phyloP scores from a whole-genome alignment of 2,329 filamentous ascomycete genomes.

The Colletotrichum liaoningense region DNA sequence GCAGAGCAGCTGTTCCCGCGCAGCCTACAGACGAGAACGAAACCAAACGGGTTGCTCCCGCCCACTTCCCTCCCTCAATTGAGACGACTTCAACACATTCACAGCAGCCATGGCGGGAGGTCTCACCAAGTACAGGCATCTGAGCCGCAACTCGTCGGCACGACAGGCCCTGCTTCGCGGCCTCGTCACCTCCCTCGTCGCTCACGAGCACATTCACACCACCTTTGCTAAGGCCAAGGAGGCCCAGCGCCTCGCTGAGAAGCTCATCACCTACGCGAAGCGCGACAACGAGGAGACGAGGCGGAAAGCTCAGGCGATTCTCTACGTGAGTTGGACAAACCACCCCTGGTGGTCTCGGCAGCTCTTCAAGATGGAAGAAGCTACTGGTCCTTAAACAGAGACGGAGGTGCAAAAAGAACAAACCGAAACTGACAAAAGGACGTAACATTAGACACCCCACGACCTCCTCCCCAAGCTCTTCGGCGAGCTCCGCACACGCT shows the following conservation, averaged over 20 bases:
- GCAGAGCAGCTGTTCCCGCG: not conserved
- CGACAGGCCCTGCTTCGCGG: constrained; percentile 94
- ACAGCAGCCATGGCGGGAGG: constrained; percentile 80
- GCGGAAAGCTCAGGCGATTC: constrained; percentile 80
- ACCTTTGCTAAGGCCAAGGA: constrained; percentile 98
- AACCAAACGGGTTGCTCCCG: not conserved
- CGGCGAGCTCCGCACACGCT: constrained; percentile 82
- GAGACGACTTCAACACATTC: constrained; percentile 26
- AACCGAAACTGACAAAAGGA: not conserved
- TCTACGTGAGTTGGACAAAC: constrained; percentile 73
- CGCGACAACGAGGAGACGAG: constrained; percentile 87
- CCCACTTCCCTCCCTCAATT: not conserved
- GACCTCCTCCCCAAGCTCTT: constrained; percentile 87
- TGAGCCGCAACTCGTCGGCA: constrained; percentile 87
- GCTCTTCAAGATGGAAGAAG: not conserved
- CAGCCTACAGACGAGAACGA: not conserved
- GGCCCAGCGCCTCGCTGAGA: constrained; percentile 91
- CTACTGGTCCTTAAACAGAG: not conserved
- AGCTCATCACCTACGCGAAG: constrained; percentile 94
- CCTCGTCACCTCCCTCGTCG: constrained; percentile 92
- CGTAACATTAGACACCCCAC: constrained; percentile 68
- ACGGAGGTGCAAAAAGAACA: not conserved
- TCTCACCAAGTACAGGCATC: constrained; percentile 86
- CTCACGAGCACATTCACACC: constrained; percentile 92
- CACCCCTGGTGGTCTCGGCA: constrained; percentile 38